Base-by-base conservation (phyloP, 345 rosid species). In the Camelina laxa region DNA sequence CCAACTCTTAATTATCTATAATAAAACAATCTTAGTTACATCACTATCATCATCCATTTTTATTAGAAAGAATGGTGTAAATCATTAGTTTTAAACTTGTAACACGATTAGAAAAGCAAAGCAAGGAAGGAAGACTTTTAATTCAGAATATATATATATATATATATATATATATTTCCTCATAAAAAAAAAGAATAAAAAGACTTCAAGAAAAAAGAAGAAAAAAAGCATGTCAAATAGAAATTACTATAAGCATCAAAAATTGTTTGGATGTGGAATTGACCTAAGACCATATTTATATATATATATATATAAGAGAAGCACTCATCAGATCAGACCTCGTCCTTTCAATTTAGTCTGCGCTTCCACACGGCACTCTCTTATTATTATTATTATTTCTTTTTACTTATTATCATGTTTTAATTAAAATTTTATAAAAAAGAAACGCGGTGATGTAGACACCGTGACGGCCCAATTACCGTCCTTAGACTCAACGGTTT, bases 281-380 rank as follows among this genome's bases (percentile, higher is more conserved):
- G 74, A 75, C 79, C 38, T 6, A 45, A n/a, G 68, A 75, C 69
- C 38, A 51, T 58, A 5, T n/a, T n/a, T n/a, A n/a, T n/a, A n/a
- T n/a, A 27, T 22, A 22, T 22, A 22, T 22, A 24, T 24, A 24
- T 24, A 24, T 24, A 24, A 24, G 24, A 27, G 54, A 6, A 47
- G 42, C 59, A 57, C 72, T 60, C 30, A 27, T 60, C 30, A 27
- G 27, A 24, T 24, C 17, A 49, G 79, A 75, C 68, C 45, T 60
- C 21, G 74, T 68, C 79, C 42, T 13, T 55, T 76, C 75, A 54
- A 76, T 12, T 35, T 35, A 35, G 80, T 63, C 75, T 76, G 70
- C 80, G 80, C 65, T 61, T 62, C 70, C 65, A 75, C 79, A 75
- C 74, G 79, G 79, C 74, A 60, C 75, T 45, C 36, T 33, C n/a